Conservation (phyloP, 306 rosid species). For the Canavalia ensiformis region DNA sequence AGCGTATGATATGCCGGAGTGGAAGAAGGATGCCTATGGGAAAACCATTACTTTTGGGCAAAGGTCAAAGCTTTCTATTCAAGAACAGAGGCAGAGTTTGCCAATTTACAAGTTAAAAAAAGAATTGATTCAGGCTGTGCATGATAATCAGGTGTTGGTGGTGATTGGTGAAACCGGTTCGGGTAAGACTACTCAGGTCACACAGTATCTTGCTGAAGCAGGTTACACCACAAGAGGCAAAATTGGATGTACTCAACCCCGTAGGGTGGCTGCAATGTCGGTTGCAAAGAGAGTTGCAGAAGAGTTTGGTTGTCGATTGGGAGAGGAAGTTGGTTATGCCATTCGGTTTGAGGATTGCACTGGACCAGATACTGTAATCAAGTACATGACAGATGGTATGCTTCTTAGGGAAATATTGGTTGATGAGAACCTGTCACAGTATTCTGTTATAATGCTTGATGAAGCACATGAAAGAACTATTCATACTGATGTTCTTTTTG, state of each 20-base stretch:
- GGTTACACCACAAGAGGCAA: conserved; percentile 81
- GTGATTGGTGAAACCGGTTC: conserved; percentile 96
- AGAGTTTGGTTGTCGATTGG: conserved; percentile 87
- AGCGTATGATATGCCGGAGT: conserved; percentile 90
- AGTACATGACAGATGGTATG: conserved; percentile 96
- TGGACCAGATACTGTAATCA: conserved; percentile 81
- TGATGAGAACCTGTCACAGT: conserved; percentile 79
- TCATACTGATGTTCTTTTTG: conserved; percentile 87
- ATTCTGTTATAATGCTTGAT: conserved; percentile 90
- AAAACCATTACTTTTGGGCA: conserved; percentile 86
- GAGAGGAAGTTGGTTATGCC: conserved; percentile 93
- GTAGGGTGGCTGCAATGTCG: conserved; percentile 91
- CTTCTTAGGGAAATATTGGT: conserved; percentile 83
- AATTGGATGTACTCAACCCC: conserved; percentile 95
- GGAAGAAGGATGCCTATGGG: conserved; percentile 96
- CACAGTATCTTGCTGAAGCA: conserved; percentile 91
- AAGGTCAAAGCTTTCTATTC: conserved; percentile 89
- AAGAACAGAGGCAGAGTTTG: conserved; percentile 82
- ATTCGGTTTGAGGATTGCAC: conserved; percentile 93
- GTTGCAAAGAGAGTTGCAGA: conserved; percentile 95
- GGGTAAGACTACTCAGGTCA: conserved; percentile 92
- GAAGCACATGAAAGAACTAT: conserved; percentile 95
- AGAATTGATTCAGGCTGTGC: conserved; percentile 83
- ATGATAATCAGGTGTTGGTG: conserved; percentile 81
- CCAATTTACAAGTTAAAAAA: conserved; percentile 88